These are phyloP conservation scores for Alternaria ventricosa DNA, from an alignment of 2,329 filamentous ascomycete species.

Conservation along the genomic window DNA sequence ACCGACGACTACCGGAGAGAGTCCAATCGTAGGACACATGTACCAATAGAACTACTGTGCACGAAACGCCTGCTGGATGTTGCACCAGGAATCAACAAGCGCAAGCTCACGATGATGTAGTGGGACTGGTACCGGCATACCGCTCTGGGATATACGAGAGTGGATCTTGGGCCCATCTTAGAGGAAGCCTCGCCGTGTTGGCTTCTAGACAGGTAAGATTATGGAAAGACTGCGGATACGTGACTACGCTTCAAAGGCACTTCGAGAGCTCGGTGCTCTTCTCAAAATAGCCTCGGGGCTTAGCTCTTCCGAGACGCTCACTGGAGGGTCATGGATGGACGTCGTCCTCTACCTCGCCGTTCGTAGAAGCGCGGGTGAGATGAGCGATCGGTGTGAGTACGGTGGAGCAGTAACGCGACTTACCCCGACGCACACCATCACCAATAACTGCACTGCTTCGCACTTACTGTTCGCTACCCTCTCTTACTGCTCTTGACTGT, in stretches of 20 bases:
- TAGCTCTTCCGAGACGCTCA: neutral
- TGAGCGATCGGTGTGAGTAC: neutral
- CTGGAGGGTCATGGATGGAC: neutral
- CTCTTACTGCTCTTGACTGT: neutral
- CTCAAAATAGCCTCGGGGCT: neutral
- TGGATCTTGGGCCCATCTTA: constrained; percentile 9
- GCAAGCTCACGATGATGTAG: neutral
- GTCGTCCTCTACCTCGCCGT: neutral
- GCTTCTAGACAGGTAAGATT: neutral
- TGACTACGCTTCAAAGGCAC: neutral
- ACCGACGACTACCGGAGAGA: neutral
- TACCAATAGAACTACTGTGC: neutral
- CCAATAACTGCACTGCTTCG: neutral
- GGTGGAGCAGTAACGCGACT: neutral
- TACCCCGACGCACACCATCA: neutral
- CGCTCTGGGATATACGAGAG: constrained; percentile 12
- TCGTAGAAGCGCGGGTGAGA: neutral
- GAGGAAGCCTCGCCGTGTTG: neutral
- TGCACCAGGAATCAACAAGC: neutral
- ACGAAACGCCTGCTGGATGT: neutral
- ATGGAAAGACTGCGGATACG: neutral
- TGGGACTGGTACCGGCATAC: neutral
- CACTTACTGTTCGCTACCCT: neutral
- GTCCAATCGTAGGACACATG: neutral
- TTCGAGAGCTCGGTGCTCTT: neutral